phyloP scores from a whole-genome alignment of 768 basidiomycete species.

The Agrocybe pediades region DNA sequence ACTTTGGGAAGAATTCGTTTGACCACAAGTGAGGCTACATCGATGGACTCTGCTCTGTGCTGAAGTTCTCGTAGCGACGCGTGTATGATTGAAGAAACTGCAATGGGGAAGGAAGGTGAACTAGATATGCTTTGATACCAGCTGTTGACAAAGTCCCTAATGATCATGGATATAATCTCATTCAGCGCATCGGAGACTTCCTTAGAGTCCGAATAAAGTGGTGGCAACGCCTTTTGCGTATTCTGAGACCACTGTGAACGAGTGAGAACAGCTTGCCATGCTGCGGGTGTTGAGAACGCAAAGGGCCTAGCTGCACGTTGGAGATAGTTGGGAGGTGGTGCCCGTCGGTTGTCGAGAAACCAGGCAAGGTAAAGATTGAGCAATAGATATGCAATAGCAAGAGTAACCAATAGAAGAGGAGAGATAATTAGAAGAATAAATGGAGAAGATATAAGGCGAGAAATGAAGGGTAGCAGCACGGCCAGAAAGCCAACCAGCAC shows the following conservation, averaged over 20 bases:
- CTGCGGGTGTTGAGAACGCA: constrained; percentile 89
- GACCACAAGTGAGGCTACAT: constrained; percentile 76
- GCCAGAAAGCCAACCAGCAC: constrained; percentile 60
- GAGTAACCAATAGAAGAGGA: constrained; percentile 54
- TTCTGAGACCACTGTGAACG: constrained; percentile 89
- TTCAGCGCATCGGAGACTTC: constrained; percentile 74
- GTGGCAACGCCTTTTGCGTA: constrained; percentile 65
- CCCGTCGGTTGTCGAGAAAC: constrained; percentile 51
- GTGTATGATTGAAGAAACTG: constrained; percentile 78
- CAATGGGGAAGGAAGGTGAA: constrained; percentile 86
- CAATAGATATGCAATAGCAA: constrained; percentile 52
- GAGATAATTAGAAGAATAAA: constrained; percentile 62
- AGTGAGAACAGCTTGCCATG: constrained; percentile 89
- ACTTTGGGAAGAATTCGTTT: constrained; percentile 87
- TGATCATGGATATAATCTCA: constrained; percentile 77
- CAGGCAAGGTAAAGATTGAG: constrained; percentile 59
- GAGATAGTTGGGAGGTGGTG: constrained; percentile 37
- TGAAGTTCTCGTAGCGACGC: constrained; percentile 61
- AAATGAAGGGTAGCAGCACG: constrained; percentile 53
- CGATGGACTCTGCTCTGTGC: constrained; percentile 57
- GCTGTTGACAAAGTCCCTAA: constrained; percentile 82
- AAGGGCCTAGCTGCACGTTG: constrained; percentile 68
- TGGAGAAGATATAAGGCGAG: constrained; percentile 67
- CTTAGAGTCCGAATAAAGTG: constrained; percentile 64
- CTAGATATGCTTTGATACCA: constrained; percentile 91